These are phyloP conservation scores for Melanogaster broomeanus DNA, from an alignment of 768 basidiomycete species.

Conservation along the genomic window DNA sequence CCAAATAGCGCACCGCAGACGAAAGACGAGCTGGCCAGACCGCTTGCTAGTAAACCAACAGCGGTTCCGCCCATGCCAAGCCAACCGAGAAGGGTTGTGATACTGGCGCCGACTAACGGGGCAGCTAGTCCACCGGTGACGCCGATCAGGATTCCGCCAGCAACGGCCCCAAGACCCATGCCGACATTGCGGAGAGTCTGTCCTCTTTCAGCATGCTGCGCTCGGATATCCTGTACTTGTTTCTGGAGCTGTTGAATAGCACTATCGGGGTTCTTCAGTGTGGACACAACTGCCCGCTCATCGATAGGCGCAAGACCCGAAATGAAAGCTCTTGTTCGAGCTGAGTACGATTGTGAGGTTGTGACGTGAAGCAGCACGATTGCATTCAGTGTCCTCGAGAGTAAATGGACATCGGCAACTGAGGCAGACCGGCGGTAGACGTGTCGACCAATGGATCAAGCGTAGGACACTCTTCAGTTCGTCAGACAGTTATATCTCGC, in stretches of 20 bases:
- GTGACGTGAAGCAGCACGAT: constrained; percentile 54
- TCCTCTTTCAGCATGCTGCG: constrained; percentile 43
- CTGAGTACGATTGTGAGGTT: constrained; percentile 48
- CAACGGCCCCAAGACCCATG: constrained; percentile 52
- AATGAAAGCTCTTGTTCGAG: constrained; percentile 50
- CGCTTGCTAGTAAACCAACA: constrained; percentile 50
- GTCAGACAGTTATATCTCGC: too few species aligned
- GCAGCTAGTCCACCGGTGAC: constrained; percentile 63
- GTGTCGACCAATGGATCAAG: constrained; percentile 49
- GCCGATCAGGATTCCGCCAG: constrained; percentile 55
- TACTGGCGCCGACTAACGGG: constrained; percentile 56
- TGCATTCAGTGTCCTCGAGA: constrained; percentile 48
- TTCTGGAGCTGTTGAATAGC: constrained; percentile 47
- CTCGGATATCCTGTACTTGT: constrained; percentile 40
- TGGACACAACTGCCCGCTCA: constrained; percentile 45
- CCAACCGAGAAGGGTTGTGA: constrained; percentile 48
- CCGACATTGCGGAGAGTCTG: constrained; percentile 47
- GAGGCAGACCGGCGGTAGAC: constrained; percentile 39
- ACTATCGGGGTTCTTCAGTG: constrained; percentile 49
- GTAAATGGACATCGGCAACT: constrained; percentile 35
- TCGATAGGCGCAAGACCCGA: constrained; percentile 40
- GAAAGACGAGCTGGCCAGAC: constrained; percentile 54
- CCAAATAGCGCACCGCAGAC: constrained; percentile 62
- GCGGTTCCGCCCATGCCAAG: constrained; percentile 56
- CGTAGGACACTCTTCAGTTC: constrained; percentile 35